Evolutionary conservation across 352 stramenopile species (phyloP), one percentile per base, ranked within the genome.

Genomic region (Pythium biforme): DNA sequence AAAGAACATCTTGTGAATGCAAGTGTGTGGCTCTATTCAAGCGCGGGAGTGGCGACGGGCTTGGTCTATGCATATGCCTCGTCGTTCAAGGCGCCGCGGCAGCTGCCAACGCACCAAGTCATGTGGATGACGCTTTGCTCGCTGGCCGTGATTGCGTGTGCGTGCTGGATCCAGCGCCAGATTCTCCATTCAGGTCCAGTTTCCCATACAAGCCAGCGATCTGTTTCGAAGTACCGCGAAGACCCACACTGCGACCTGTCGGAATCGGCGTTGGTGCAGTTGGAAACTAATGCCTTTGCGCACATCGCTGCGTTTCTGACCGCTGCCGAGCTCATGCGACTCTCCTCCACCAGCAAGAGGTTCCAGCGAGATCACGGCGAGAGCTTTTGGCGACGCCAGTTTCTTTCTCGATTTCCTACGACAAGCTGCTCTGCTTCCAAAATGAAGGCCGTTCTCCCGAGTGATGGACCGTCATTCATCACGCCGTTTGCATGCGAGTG

Each of bases 101-200:
- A 77, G 27, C 31, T 81, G 9, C 62, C 70, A 11, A 66, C 64
- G 0, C 64, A 59, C 3, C 73, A 83, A 51, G 27, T 76, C 7
- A 46, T 71, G 29, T 59, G 70, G 9, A 49, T 85, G 26, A 22
- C 69, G 4, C 37, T 79, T 20, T 81, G 70, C 53, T 80, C 72
- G 0, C 49, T 74, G 3, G 58, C 60, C 22, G 76, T 85, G 25
- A 66, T 85, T 5, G 59, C 49, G 15, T 75, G 62, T 14, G 73
- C 76, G 15, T 82, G 62, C 47, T 79, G 69, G 66, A 80, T 82
- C 19, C 76, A 82, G 51, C 66, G 76, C 12, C 76, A 77, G n/a
- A 84, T 84, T 25, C 34, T 83, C 12, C 25, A 53, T 1, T 64
- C 58, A 3, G 17, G 58, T 27, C 54, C 58, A 26, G 17, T 20